Percentiles rank a stretch among this genome's conserved stretches.
These are phyloP conservation scores for Bonnemaisonia californica DNA, from an alignment of 31 red algal genomes.

Conservation along the genomic window DNA sequence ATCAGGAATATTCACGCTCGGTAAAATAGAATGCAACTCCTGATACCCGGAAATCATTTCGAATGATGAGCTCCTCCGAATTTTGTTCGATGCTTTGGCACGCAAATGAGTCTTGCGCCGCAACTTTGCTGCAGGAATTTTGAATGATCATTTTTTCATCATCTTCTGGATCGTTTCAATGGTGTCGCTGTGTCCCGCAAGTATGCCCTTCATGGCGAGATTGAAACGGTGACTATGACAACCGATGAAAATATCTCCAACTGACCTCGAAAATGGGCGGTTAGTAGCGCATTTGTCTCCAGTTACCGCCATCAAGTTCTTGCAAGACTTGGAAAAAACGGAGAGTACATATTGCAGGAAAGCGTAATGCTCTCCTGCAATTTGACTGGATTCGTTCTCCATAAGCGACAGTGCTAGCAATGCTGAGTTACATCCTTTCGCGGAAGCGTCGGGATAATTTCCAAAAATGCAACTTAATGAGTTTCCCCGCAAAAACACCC, in stretches of 20 bases:
- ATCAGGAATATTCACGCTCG: neutral
- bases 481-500: neutral
- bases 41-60: neutral
- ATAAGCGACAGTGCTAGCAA: constrained; percentile 4
- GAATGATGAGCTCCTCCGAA: constrained; percentile 8
- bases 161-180: neutral
- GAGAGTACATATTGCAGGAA: neutral
- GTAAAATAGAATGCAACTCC: neutral
- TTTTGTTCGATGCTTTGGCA: neutral
- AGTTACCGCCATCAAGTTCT: neutral
- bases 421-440: neutral
- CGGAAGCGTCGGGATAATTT: neutral
- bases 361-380: neutral
- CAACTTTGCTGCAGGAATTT: constrained; percentile 1
- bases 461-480: constrained; percentile 4
- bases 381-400: neutral
- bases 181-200: neutral
- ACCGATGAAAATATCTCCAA: neutral
- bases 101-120: neutral
- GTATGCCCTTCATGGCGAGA: neutral
- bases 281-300: constrained; percentile 21
- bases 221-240: constrained; percentile 15
- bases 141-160: neutral
- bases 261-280: neutral
- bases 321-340: neutral